These are phyloP conservation scores for Sporothrix inflata DNA, from an alignment of 2,329 filamentous ascomycete species.

Conservation along the genomic window DNA sequence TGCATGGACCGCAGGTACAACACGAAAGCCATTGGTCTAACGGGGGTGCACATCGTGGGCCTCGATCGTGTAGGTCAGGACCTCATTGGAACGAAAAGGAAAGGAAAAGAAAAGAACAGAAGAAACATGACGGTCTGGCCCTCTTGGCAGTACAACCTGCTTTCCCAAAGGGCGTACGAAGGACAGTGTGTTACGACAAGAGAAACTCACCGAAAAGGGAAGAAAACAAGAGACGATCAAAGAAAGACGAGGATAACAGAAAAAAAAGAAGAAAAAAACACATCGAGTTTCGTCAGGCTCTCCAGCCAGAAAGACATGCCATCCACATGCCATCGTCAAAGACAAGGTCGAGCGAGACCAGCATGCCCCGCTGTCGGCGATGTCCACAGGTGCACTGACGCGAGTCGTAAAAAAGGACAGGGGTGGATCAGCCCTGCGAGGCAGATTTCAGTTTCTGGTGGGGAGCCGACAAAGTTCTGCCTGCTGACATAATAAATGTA, in stretches of 20 bases:
- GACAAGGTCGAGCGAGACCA: not conserved
- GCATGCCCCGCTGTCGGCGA: not conserved
- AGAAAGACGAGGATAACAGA: not conserved
- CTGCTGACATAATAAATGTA: conserved; percentile 14
- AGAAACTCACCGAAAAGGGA: not conserved
- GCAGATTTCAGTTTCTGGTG: conserved; percentile 22
- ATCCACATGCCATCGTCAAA: not conserved
- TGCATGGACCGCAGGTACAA: not conserved
- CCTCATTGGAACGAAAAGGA: too few species aligned
- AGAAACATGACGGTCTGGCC: not conserved
- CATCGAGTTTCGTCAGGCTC: not conserved
- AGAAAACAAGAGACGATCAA: not conserved
- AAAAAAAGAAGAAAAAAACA: not conserved
- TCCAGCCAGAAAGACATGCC: not conserved
- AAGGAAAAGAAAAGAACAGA: too few species aligned
- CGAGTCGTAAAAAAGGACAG: conserved; percentile 14
- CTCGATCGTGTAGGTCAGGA: not conserved
- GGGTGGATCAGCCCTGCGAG: conserved; percentile 26
- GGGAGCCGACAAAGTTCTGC: not conserved
- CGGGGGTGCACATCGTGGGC: not conserved
- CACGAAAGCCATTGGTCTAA: not conserved
- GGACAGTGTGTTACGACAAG: not conserved
- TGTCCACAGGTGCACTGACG: not conserved
- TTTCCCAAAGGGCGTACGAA: not conserved
- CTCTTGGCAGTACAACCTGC: not conserved